These are phyloP conservation scores for Tillandsia fasciculata DNA, from an alignment of 176 grass and related monocot species.

Conservation along the genomic window DNA sequence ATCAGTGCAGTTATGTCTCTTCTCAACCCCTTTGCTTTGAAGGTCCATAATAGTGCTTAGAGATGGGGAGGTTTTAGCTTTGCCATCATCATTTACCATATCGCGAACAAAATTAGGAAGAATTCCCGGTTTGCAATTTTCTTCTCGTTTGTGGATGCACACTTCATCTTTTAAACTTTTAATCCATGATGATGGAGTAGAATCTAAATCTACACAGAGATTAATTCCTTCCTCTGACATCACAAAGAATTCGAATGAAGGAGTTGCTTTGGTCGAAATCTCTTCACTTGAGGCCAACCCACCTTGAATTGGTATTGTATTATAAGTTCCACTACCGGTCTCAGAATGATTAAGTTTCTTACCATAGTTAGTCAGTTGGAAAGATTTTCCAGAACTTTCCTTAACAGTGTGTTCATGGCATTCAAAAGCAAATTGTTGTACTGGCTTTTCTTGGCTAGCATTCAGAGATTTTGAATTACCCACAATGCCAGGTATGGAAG, in stretches of 20 bases:
- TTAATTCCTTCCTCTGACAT: slow-evolving; percentile 65
- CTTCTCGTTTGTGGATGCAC: slow-evolving; percentile 18
- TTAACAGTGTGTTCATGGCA: slow-evolving; percentile 20
- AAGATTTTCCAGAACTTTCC: slow-evolving; percentile 14
- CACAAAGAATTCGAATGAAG: slow-evolving; percentile 65
- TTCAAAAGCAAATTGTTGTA: slow-evolving; percentile 22
- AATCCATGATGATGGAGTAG: slow-evolving; percentile 40
- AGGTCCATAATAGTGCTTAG: slow-evolving; percentile 28
- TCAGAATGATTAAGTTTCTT: slow-evolving; percentile 8
- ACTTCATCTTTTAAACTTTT: slow-evolving; percentile 48
- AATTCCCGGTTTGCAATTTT: slow-evolving; percentile 26
- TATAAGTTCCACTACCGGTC: not conserved
- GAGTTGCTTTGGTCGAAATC: slow-evolving; percentile 22
- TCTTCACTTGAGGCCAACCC: slow-evolving; percentile 24
- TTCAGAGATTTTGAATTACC: slow-evolving; percentile 19
- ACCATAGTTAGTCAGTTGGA: not conserved
- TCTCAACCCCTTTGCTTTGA: slow-evolving; percentile 31
- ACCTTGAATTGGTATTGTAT: not conserved
- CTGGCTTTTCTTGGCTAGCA: slow-evolving; percentile 23
- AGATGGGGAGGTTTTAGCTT: slow-evolving; percentile 22
- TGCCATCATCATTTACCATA: slow-evolving; percentile 32
- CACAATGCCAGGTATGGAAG: slow-evolving; percentile 24
- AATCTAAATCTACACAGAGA: slow-evolving; percentile 73
- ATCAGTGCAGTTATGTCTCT: slow-evolving; percentile 31
- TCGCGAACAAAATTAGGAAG: slow-evolving; percentile 37